phyloP scores from a whole-genome alignment of 2,329 filamentous ascomycete species.

The Dothidotthia symphoricarpi region DNA sequence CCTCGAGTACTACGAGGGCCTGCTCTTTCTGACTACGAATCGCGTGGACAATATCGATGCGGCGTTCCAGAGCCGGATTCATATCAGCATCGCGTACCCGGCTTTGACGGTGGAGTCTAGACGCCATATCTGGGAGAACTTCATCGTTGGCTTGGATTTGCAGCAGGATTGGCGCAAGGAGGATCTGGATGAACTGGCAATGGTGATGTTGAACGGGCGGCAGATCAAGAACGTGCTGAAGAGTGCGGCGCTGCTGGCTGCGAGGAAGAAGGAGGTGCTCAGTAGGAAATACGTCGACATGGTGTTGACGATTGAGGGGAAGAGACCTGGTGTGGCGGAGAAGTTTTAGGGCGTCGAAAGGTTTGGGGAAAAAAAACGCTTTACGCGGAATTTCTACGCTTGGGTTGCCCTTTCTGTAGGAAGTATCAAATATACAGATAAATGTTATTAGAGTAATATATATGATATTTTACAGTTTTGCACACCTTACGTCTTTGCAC shows the following conservation, averaged over 20 bases:
- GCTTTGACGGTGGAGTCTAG: constrained; percentile 22
- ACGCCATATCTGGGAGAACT: constrained; percentile 32
- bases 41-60: constrained; percentile 34
- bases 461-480: too few species aligned
- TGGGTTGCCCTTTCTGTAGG: too few species aligned
- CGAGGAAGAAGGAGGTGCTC: constrained; percentile 29
- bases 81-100: constrained; percentile 32
- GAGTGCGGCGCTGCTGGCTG: constrained; percentile 28
- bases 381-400: too few species aligned
- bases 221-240: constrained; percentile 52
- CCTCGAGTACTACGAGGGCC: constrained; percentile 36
- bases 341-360: constrained; percentile 2
- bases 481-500: too few species aligned
- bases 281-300: constrained; percentile 17
- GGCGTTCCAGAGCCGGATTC: constrained; percentile 35
- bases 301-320: constrained; percentile 30
- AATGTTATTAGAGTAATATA: too few species aligned
- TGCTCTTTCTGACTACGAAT: constrained; percentile 39
- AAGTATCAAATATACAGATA: too few species aligned
- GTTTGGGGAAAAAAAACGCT: too few species aligned
- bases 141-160: constrained; percentile 19
- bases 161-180: constrained; percentile 11
- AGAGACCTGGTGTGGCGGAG: constrained; percentile 9
- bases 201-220: constrained; percentile 49
- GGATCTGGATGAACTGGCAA: constrained; percentile 43